These are phyloP conservation scores for Colletotrichum chlorophyti DNA, from an alignment of 2,329 filamentous ascomycete genomes.

Conservation along the genomic window DNA sequence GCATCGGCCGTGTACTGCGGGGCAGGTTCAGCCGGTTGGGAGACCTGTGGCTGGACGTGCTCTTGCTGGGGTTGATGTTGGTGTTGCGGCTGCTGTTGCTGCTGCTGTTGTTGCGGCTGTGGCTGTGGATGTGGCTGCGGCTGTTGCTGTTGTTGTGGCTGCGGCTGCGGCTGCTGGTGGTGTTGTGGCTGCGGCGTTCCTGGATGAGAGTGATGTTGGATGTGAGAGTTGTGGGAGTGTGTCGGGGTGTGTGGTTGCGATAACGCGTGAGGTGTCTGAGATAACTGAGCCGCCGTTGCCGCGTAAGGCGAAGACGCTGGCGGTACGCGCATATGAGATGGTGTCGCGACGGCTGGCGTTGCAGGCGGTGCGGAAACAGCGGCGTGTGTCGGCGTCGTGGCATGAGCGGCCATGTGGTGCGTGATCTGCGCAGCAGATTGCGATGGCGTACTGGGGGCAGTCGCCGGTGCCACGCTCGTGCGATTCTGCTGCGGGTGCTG, in stretches of 20 bases:
- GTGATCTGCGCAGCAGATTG: constrained; percentile 22
- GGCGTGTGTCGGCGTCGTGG: constrained; percentile 17
- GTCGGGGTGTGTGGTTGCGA: constrained; percentile 11
- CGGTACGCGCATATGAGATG: constrained; percentile 3
- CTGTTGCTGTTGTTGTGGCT: neutral
- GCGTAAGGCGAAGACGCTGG: constrained; percentile 22
- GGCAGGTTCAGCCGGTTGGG: constrained; percentile 9
- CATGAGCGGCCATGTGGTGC: constrained; percentile 16
- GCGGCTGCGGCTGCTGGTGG: neutral
- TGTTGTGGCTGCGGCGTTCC: constrained; percentile 23
- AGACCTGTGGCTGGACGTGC: constrained; percentile 25
- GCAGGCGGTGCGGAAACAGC: constrained; percentile 12
- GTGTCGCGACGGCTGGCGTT: constrained; percentile 1
- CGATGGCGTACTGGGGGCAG: constrained; percentile 12
- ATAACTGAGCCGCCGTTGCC: constrained; percentile 17
- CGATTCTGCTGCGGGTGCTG: constrained; percentile 39
- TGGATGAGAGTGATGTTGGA: constrained; percentile 18
- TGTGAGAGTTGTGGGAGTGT: constrained; percentile 21
- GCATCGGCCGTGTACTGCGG: constrained; percentile 16
- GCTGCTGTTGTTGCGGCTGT: constrained; percentile 24
- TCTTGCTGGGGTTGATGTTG: constrained; percentile 29
- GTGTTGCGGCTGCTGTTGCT: constrained; percentile 29
- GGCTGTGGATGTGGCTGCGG: constrained; percentile 1
- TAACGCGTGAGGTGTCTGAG: constrained; percentile 21
- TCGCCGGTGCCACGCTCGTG: constrained; percentile 14